Percentiles rank a stretch among this genome's conserved stretches.
Evolutionary conservation across 495 filamentous ascomycete species (phyloP).

Genomic region (Cetradonia linearis): DNA sequence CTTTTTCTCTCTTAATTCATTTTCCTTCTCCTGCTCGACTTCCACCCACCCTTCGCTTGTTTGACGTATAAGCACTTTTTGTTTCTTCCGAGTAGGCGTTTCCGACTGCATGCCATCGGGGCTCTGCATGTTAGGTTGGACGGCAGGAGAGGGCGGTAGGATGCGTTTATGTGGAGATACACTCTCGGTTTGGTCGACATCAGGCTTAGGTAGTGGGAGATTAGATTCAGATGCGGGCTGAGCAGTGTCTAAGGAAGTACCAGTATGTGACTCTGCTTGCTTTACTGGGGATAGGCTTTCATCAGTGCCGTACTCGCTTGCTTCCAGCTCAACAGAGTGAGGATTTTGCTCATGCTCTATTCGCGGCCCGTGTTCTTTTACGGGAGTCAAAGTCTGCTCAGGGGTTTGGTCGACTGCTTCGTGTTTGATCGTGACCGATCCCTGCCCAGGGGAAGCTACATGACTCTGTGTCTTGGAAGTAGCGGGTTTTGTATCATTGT

Average conservation of each 20-base stretch:
- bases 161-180: constrained; percentile 13
- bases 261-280: neutral
- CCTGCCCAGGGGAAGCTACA: neutral
- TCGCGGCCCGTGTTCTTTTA: neutral
- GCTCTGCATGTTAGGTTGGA: constrained; percentile 7
- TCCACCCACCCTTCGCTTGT: constrained; percentile 12
- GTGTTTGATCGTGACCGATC: neutral
- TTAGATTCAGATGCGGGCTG: neutral
- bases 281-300: too few species aligned
- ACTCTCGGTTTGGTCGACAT: neutral
- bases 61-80: constrained; percentile 7
- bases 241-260: neutral
- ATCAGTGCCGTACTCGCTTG: neutral
- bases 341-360: neutral
- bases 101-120: neutral
- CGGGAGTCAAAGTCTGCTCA: neutral
- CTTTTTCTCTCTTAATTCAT: neutral
- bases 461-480: neutral
- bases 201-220: neutral
- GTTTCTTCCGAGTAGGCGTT: constrained; percentile 5
- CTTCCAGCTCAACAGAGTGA: neutral
- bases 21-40: constrained; percentile 4
- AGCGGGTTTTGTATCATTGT: neutral
- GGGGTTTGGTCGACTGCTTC: neutral
- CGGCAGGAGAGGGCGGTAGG: neutral